Percentiles rank a stretch among this genome's conserved stretches.
phyloP scores from a whole-genome alignment of 139 green algal genomes.

The Coccomyxa sp. region DNA sequence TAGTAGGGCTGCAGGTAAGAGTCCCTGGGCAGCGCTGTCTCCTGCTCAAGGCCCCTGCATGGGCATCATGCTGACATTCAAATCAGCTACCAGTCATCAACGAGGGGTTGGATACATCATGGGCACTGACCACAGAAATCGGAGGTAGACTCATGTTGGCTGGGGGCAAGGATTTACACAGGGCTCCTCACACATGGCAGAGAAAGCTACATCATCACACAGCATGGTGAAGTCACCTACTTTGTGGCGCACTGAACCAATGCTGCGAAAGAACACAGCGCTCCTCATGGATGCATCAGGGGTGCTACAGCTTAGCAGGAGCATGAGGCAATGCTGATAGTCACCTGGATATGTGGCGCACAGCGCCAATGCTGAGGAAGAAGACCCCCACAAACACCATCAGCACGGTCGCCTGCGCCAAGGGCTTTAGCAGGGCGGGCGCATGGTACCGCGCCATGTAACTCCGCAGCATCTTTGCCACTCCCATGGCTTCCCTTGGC shows the following conservation, averaged over 20 bases:
- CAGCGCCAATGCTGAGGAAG: slow-evolving; percentile 13
- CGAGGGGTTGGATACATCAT: too few species aligned
- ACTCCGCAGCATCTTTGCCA: slow-evolving; percentile 24
- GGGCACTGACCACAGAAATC: too few species aligned
- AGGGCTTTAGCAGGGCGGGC: slow-evolving; percentile 37
- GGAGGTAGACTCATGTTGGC: too few species aligned
- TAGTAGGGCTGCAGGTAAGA: slow-evolving; percentile 94
- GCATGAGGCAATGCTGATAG: not conserved
- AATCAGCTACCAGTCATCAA: not conserved
- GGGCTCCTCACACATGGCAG: too few species aligned
- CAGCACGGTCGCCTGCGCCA: slow-evolving; percentile 50
- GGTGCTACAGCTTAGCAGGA: too few species aligned
- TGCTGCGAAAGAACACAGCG: too few species aligned
- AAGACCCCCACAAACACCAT: slow-evolving; percentile 30
- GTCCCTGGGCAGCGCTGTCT: slow-evolving; percentile 80
- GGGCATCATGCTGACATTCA: not conserved
- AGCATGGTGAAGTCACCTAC: too few species aligned
- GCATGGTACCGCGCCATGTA: slow-evolving; percentile 64
- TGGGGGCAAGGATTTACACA: too few species aligned
- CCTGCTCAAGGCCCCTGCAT: slow-evolving; percentile 78
- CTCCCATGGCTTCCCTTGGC: not conserved
- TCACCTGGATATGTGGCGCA: not conserved
- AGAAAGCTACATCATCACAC: too few species aligned
- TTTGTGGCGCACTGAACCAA: too few species aligned
- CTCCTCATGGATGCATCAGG: too few species aligned